Evolutionary conservation across 768 basidiomycete genomes (phyloP), one percentile per base, ranked within the genome.

Genomic region (Hemileccinum rubropunctum): DNA sequence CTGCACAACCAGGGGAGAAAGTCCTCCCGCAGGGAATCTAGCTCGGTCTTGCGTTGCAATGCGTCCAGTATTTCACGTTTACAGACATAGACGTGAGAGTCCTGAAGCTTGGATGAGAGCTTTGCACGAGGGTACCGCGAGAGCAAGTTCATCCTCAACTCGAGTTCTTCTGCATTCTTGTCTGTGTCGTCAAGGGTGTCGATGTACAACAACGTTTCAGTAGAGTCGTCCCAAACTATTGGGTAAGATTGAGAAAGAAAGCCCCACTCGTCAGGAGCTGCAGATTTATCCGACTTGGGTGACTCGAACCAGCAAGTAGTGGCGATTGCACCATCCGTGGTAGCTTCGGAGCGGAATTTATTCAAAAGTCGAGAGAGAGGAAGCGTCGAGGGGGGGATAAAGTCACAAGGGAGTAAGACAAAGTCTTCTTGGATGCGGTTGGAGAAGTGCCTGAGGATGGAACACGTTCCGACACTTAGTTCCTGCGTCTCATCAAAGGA

Each of bases 1-100:
- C 91, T 93, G 71, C 91, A 88, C 48, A 97, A 63, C 91, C 93
- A 97, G 0, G 95, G 95, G 11, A 98, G 65, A 60, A 97, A 90
- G 52, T 97, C 92, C 65, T 95, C 88, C 44, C 88, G 78, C 45
- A 98, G 76, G 14, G 93, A 95, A 44, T 91, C 85, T 36, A 94
- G 76, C 57, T 83, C 78, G 5, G 70, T 71, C 59, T 89, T 90
- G 52, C 81, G 77, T 11, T 80, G 76, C 23, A 94, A 72, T 12
- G 82, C 75, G 50, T 91, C 84, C 21, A 97, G 72, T 8, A 95
- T 74, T 15, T 81, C 77, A 51, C 81, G 79, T 55, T 82, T 80
- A 71, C 92, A 93, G 30, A 95, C 83, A 59, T 95, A 97, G 28
- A 95, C 88, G 66, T 97, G 94, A 1, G 94, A 90, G 60, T 97